phyloP scores from a whole-genome alignment of 106 monocot species.

The Gastrodia elata region DNA sequence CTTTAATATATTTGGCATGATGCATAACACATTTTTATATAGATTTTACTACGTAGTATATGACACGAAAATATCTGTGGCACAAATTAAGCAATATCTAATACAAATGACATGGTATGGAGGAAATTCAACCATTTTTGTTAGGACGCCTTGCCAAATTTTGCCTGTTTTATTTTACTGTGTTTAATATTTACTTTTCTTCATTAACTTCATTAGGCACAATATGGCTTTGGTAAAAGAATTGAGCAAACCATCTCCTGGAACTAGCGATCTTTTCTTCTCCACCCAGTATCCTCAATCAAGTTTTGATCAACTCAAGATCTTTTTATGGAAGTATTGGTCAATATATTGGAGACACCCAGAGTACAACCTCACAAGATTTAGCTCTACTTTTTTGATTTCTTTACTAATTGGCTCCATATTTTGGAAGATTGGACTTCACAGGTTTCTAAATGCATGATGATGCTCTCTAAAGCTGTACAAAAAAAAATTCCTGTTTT shows the following conservation, averaged over 20 bases:
- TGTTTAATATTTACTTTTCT: not conserved
- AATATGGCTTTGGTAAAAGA: constrained; percentile 44
- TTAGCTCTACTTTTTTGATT: constrained; percentile 27
- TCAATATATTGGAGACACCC: constrained; percentile 66
- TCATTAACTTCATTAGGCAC: constrained; percentile 19
- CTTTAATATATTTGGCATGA: too few species aligned
- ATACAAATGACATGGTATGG: too few species aligned
- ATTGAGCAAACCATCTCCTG: constrained; percentile 33
- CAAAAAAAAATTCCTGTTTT: not conserved
- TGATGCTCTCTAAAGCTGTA: not conserved
- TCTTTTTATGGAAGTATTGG: constrained; percentile 56
- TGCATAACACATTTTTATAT: too few species aligned
- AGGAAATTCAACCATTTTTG: too few species aligned
- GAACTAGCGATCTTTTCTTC: constrained; percentile 32
- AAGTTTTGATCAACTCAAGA: constrained; percentile 19
- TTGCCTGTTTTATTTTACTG: too few species aligned
- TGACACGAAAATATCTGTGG: too few species aligned
- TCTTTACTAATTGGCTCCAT: constrained; percentile 48
- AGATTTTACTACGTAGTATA: too few species aligned
- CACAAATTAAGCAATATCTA: too few species aligned
- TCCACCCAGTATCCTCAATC: constrained; percentile 32
- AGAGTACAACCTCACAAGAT: constrained; percentile 35
- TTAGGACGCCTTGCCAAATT: too few species aligned
- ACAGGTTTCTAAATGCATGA: constrained; percentile 19
- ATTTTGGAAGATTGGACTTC: constrained; percentile 54